phyloP scores from a whole-genome alignment of 2,329 filamentous ascomycete species.

The Fulvia fulva region DNA sequence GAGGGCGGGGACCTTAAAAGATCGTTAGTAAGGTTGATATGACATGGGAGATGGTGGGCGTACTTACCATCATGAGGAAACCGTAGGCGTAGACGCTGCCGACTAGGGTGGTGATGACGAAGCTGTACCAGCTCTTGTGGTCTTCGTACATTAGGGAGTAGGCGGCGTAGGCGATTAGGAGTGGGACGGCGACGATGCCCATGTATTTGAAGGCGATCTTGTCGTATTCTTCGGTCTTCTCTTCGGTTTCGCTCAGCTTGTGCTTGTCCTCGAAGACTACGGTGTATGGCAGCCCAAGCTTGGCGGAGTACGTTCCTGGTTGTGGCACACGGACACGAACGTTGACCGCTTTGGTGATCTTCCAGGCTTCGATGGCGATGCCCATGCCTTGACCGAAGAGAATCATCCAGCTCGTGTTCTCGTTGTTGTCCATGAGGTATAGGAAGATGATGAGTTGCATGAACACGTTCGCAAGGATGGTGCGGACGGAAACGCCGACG shows the following conservation, averaged over 20 bases:
- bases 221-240: slow-evolving; percentile 98
- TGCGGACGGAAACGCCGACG: slow-evolving; percentile 90
- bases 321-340: slow-evolving; percentile 70
- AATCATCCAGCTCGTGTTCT: slow-evolving; percentile 99
- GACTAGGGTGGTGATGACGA: slow-evolving; percentile 89
- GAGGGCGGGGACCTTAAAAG: slow-evolving; percentile 64
- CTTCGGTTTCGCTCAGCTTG: slow-evolving; percentile 87
- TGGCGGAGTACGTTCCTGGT: slow-evolving; percentile 59
- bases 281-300: slow-evolving; percentile 58
- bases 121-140: slow-evolving; percentile 92
- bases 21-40: slow-evolving; percentile 3
- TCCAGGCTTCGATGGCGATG: slow-evolving; percentile 78
- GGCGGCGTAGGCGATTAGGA: slow-evolving; percentile 80
- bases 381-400: slow-evolving; percentile 87
- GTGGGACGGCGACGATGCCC: slow-evolving; percentile 84
- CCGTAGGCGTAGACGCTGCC: slow-evolving; percentile 97
- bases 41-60: not conserved
- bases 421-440: slow-evolving; percentile 94
- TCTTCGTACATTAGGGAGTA: slow-evolving; percentile 91
- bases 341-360: slow-evolving; percentile 92
- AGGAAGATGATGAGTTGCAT: slow-evolving; percentile 97
- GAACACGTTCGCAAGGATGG: slow-evolving; percentile 93
- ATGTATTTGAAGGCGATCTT: slow-evolving; percentile 97
- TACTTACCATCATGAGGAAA: slow-evolving; percentile 86
- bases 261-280: slow-evolving; percentile 95